These are phyloP conservation scores for Metarhizium sp. DNA, from an alignment of 2,329 filamentous ascomycete genomes.

Conservation along the genomic window DNA sequence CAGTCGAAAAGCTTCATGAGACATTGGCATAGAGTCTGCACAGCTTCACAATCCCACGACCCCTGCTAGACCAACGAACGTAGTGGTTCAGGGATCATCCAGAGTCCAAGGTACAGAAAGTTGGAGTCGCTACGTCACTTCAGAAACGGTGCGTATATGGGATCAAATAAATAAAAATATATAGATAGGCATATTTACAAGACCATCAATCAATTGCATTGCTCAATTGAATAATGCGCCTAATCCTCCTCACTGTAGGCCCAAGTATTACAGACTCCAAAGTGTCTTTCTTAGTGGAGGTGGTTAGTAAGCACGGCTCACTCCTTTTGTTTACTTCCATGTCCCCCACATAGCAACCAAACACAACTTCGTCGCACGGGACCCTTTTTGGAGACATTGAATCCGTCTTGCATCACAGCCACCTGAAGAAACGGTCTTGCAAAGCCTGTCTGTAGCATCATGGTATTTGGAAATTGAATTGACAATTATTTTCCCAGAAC, in stretches of 20 bases:
- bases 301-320: slow-evolving; percentile 15
- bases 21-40: no score
- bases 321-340: slow-evolving; percentile 27
- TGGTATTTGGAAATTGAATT: background rate
- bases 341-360: slow-evolving; percentile 26
- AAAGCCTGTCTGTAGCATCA: background rate
- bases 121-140: no score
- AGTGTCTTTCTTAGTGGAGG: background rate
- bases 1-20: no score
- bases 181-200: background rate
- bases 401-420: slow-evolving; percentile 3
- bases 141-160: no score
- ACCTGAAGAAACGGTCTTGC: background rate
- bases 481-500: background rate
- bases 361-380: slow-evolving; percentile 6
- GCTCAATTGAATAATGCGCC: background rate
- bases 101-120: no score
- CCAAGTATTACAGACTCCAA: background rate
- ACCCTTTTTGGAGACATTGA: background rate
- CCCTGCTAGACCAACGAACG: no score
- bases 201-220: background rate
- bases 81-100: no score
- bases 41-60: no score
- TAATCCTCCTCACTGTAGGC: background rate
- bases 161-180: background rate